phyloP scores from a whole-genome alignment of 805 yeast species.

The Wickerhamiella domercqiae region DNA sequence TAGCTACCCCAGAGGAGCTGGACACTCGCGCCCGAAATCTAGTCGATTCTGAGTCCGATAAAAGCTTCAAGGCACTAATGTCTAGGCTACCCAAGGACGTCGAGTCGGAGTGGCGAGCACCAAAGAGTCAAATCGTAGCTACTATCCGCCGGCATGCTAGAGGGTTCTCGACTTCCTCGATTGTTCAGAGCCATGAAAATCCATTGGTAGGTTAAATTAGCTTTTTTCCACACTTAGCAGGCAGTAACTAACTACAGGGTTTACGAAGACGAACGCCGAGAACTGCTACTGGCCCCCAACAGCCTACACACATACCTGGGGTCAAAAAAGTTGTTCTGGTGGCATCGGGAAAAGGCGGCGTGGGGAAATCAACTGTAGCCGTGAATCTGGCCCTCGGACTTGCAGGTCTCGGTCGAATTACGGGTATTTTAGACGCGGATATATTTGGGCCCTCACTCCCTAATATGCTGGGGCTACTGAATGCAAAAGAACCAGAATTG shows the following conservation, averaged over 20 bases:
- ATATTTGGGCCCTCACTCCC: constrained; percentile 80
- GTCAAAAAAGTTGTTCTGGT: constrained; percentile 50
- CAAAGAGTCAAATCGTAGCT: constrained; percentile 18
- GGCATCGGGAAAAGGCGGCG: constrained; percentile 69
- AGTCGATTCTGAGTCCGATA: constrained; percentile 7
- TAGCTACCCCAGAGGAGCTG: constrained; percentile 34
- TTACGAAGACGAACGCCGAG: constrained; percentile 29
- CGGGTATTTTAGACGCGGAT: constrained; percentile 67
- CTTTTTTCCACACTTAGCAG: not conserved
- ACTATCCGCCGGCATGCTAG: constrained; percentile 17
- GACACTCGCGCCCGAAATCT: constrained; percentile 22
- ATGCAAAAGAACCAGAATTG: constrained; percentile 48
- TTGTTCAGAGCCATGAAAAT: constrained; percentile 29
- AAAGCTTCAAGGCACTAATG: constrained; percentile 10
- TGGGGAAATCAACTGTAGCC: constrained; percentile 59
- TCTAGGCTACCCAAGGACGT: constrained; percentile 15
- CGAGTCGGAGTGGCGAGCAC: constrained; percentile 22
- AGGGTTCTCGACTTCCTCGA: constrained; percentile 17
- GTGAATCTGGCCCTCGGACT: constrained; percentile 55
- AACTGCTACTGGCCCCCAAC: constrained; percentile 2
- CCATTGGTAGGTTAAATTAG: constrained; percentile 35
- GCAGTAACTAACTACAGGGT: constrained; percentile 26
- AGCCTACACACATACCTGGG: constrained; percentile 35
- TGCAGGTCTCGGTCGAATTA: constrained; percentile 35
- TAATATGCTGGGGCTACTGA: constrained; percentile 40